phyloP scores from a whole-genome alignment of 805 yeast species.

The Yarrowia sp. region DNA sequence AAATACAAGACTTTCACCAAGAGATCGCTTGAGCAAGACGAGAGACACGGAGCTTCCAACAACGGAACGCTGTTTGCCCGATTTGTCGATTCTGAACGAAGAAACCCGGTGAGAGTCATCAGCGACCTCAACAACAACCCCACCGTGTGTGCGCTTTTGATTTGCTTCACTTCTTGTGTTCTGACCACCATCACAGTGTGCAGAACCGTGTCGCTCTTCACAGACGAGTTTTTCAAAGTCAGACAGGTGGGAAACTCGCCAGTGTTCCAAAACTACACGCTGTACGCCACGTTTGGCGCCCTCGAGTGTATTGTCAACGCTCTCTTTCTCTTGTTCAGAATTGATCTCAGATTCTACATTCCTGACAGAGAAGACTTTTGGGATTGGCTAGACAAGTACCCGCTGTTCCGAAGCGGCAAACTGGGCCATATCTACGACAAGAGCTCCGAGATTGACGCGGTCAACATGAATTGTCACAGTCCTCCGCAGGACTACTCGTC shows the following conservation, averaged over 20 bases:
- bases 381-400: slow-evolving; percentile 27
- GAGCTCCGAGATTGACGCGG: not conserved
- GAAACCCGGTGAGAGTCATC: slow-evolving; percentile 19
- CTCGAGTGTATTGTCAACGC: slow-evolving; percentile 65
- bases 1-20: slow-evolving; percentile 27
- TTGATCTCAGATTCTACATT: slow-evolving; percentile 79
- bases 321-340: slow-evolving; percentile 66
- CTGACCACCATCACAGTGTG: slow-evolving; percentile 46
- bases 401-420: slow-evolving; percentile 22
- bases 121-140: slow-evolving; percentile 17
- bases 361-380: slow-evolving; percentile 58
- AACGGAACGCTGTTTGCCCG: slow-evolving; percentile 15
- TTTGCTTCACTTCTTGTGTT: slow-evolving; percentile 42
- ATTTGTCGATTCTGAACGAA: slow-evolving; percentile 2
- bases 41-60: not conserved
- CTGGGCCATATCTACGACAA: slow-evolving; percentile 28
- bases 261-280: slow-evolving; percentile 61
- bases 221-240: slow-evolving; percentile 39
- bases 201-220: slow-evolving; percentile 49
- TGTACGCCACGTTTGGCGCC: slow-evolving; percentile 74
- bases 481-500: not conserved
- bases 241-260: slow-evolving; percentile 50
- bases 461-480: not conserved
- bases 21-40: not conserved
- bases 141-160: slow-evolving; percentile 40